Percentiles rank a stretch among this genome's conserved stretches.
These are phyloP conservation scores for Botryosphaeria agaves DNA, from an alignment of 2,329 filamentous ascomycete genomes.

Conservation along the genomic window DNA sequence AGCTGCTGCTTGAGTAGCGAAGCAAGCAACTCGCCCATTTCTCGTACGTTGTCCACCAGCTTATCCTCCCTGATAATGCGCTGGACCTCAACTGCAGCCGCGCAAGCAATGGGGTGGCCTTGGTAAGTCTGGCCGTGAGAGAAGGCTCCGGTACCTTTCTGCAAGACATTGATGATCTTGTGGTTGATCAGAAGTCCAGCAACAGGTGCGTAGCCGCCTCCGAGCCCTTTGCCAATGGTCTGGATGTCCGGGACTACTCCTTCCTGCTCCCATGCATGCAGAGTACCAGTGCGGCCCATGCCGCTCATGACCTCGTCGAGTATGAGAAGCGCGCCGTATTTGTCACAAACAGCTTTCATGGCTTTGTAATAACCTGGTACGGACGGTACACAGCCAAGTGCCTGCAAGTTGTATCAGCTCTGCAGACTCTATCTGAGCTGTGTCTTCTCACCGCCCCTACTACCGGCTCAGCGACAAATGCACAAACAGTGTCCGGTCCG, in stretches of 20 bases:
- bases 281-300: constrained; percentile 38
- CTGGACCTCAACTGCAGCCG: constrained; percentile 46
- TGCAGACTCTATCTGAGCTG: neutral
- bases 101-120: constrained; percentile 39
- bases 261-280: constrained; percentile 47
- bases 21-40: constrained; percentile 34
- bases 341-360: constrained; percentile 50
- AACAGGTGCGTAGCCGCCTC: constrained; percentile 44
- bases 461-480: constrained; percentile 57
- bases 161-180: constrained; percentile 31
- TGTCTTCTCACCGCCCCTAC: constrained; percentile 52
- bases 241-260: constrained; percentile 45
- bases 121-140: constrained; percentile 48
- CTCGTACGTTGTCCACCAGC: constrained; percentile 39
- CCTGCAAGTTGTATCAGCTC: constrained; percentile 17
- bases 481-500: constrained; percentile 48
- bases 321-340: constrained; percentile 56
- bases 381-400: constrained; percentile 51
- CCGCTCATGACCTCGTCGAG: constrained; percentile 67
- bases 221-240: constrained; percentile 48
- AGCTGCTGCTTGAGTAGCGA: constrained; percentile 26
- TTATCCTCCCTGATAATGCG: constrained; percentile 38
- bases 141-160: constrained; percentile 29
- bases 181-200: constrained; percentile 40
- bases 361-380: constrained; percentile 52